A percentile compares a stretch with the other conserved stretches of the same genome.
Evolutionary conservation across 768 basidiomycete species (phyloP).

Genomic region (Xerocomellus chrysenteron): DNA sequence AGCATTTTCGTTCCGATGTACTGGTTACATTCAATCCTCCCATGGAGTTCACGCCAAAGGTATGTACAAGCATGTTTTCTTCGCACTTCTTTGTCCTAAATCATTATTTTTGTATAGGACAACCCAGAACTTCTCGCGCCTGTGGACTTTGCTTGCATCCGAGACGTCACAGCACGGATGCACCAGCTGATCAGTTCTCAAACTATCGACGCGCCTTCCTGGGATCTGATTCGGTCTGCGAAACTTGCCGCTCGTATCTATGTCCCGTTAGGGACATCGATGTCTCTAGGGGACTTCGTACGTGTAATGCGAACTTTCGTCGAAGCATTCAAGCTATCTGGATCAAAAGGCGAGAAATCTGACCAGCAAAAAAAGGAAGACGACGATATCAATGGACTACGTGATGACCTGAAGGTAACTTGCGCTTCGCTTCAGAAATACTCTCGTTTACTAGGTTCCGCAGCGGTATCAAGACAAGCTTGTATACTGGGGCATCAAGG

Average conservation of each 20-base stretch:
- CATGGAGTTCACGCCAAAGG: conserved; percentile 64
- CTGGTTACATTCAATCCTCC: conserved; percentile 79
- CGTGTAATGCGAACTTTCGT: conserved; percentile 73
- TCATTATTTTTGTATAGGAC: conserved; percentile 38
- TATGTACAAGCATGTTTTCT: conserved; percentile 14
- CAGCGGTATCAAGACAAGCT: conserved; percentile 78
- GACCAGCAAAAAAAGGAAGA: conserved; percentile 26
- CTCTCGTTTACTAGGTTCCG: not conserved
- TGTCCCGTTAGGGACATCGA: conserved; percentile 81
- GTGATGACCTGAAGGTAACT: conserved; percentile 60
- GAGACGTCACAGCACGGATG: conserved; percentile 58
- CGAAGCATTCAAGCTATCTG: conserved; percentile 63
- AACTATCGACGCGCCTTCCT: conserved; percentile 82
- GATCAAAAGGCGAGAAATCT: conserved; percentile 26
- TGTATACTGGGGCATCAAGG: conserved; percentile 68
- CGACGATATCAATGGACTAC: conserved; percentile 35
- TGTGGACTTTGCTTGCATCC: conserved; percentile 59
- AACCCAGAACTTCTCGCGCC: conserved; percentile 73
- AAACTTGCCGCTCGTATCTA: conserved; percentile 81
- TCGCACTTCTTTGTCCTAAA: not conserved
- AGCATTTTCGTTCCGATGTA: conserved; percentile 87
- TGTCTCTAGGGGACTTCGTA: conserved; percentile 84
- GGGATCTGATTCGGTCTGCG: conserved; percentile 72
- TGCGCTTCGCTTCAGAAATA: not conserved
- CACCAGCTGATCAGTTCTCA: conserved; percentile 71